Evolutionary conservation across 495 filamentous ascomycete species (phyloP).

Genomic region (Penicillium tannophilum): DNA sequence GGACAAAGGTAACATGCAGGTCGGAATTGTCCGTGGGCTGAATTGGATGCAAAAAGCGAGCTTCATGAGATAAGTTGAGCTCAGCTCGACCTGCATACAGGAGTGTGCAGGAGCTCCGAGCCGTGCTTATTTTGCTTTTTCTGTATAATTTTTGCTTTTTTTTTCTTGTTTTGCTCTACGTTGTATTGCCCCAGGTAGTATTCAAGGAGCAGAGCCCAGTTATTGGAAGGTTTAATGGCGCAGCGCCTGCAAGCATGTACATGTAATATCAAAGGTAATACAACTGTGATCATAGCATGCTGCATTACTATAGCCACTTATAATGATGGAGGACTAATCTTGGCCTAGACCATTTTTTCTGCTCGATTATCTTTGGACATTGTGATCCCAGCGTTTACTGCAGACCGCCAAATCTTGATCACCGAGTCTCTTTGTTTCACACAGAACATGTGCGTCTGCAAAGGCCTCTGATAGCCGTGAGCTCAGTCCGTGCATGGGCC

Average conservation of each 20-base stretch:
- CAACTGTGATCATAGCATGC: neutral
- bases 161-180: neutral
- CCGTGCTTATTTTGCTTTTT: conserved; percentile 5
- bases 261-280: neutral
- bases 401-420: neutral
- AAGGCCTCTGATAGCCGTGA: conserved; percentile 7
- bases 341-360: conserved; percentile 2
- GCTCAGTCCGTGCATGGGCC: conserved; percentile 13
- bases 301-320: neutral
- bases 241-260: neutral
- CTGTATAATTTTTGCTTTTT: neutral
- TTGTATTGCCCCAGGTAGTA: neutral
- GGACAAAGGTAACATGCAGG: neutral
- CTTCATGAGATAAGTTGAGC: conserved; percentile 1
- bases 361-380: neutral
- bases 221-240: conserved; percentile 4
- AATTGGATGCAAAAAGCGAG: neutral
- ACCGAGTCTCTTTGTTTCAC: neutral
- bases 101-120: neutral
- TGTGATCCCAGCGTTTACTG: neutral
- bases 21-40: neutral
- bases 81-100: conserved; percentile 7
- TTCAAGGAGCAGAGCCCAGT: neutral
- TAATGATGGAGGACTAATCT: neutral
- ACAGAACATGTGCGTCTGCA: neutral